phyloP scores from a whole-genome alignment of 352 stramenopile species.

The Phytophthora brassicae region DNA sequence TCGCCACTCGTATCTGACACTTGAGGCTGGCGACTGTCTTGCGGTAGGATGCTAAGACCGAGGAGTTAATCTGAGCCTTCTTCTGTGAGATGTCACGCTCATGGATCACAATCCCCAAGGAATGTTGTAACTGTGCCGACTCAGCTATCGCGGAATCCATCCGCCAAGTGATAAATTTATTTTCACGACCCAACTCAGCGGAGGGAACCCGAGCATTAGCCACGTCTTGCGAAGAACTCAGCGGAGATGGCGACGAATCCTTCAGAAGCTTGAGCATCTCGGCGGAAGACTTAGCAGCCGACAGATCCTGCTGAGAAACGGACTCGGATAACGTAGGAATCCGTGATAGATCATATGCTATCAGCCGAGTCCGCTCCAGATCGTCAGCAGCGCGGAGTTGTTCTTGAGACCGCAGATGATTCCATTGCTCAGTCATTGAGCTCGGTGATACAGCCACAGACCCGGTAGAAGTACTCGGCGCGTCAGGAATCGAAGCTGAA shows the following conservation, averaged over 20 bases:
- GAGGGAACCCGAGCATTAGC: too few species aligned
- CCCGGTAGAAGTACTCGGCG: too few species aligned
- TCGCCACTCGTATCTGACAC: neutral
- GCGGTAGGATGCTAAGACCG: neutral
- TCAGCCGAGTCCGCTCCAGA: neutral
- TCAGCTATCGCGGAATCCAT: neutral
- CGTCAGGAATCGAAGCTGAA: too few species aligned
- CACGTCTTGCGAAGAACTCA: too few species aligned
- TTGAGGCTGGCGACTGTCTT: neutral
- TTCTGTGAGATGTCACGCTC: neutral
- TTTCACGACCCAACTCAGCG: too few species aligned
- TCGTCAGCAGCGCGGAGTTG: neutral
- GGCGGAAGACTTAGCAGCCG: too few species aligned
- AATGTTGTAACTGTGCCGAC: neutral
- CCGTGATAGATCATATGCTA: neutral
- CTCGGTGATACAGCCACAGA: neutral
- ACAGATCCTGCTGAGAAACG: neutral
- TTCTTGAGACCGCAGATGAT: neutral
- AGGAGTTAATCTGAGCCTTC: neutral
- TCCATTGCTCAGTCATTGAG: neutral
- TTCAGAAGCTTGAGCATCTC: too few species aligned
- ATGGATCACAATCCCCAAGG: neutral
- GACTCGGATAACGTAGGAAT: neutral
- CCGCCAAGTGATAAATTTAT: too few species aligned
- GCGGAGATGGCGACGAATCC: too few species aligned